Evolutionary conservation across 768 basidiomycete species (phyloP).

Genomic region (Neoboletus magnificus): DNA sequence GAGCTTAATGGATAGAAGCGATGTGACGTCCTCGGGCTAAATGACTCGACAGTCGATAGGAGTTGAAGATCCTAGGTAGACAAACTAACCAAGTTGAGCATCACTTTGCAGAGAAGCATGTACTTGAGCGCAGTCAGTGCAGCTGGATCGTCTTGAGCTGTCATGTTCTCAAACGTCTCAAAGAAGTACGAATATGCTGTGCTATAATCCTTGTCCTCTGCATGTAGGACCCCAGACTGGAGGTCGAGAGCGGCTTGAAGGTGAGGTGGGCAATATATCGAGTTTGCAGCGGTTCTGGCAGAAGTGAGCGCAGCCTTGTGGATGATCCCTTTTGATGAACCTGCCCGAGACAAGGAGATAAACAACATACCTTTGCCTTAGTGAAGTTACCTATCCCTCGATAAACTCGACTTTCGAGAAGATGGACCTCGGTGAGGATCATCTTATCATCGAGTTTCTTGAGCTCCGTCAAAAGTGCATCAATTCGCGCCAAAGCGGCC

Average conservation of each 20-base stretch:
- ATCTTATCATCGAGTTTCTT: slow-evolving; percentile 96
- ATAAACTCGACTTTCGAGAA: slow-evolving; percentile 90
- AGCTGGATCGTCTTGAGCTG: slow-evolving; percentile 66
- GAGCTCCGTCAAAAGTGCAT: slow-evolving; percentile 84
- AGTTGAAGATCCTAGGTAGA: not conserved
- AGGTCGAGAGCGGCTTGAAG: slow-evolving; percentile 62
- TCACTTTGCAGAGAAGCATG: slow-evolving; percentile 97
- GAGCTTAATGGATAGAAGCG: slow-evolving; percentile 82
- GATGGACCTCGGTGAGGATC: slow-evolving; percentile 94
- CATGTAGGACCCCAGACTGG: slow-evolving; percentile 81
- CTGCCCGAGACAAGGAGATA: not conserved
- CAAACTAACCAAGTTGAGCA: slow-evolving; percentile 82
- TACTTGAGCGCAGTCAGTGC: slow-evolving; percentile 91
- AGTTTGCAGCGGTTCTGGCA: slow-evolving; percentile 89
- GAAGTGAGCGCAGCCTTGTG: slow-evolving; percentile 80
- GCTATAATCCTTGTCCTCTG: slow-evolving; percentile 97
- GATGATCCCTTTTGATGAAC: not conserved
- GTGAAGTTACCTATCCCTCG: slow-evolving; percentile 85
- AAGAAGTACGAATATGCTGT: slow-evolving; percentile 98
- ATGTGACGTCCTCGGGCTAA: slow-evolving; percentile 91
- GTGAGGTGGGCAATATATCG: slow-evolving; percentile 86
- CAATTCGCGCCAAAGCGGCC: slow-evolving; percentile 77
- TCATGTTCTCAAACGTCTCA: slow-evolving; percentile 91
- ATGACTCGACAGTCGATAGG: not conserved
- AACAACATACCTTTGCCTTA: slow-evolving; percentile 72